These are phyloP conservation scores for Beauveria varroae DNA, from an alignment of 2,329 filamentous ascomycete species.

Conservation along the genomic window DNA sequence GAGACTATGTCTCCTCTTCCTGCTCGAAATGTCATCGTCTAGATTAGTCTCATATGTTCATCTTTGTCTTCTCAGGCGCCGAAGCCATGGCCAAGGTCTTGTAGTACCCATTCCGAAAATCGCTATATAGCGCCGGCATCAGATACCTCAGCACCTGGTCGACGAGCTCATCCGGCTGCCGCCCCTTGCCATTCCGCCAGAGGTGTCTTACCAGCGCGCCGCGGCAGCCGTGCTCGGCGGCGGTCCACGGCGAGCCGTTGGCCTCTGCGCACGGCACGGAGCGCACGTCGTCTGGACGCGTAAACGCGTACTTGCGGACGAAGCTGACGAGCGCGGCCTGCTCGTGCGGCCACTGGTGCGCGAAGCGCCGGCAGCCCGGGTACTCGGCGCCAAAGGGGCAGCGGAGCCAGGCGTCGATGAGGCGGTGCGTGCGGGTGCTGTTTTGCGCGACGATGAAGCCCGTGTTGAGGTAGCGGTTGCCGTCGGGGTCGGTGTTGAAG, in stretches of 20 bases:
- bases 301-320: background rate
- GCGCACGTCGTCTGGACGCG: background rate
- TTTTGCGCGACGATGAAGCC: conserved; percentile 35
- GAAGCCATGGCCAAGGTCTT: background rate
- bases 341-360: conserved; percentile 2
- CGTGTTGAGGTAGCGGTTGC: conserved; percentile 30
- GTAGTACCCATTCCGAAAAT: background rate
- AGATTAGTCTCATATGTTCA: background rate
- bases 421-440: conserved; percentile 13
- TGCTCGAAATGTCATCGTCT: background rate
- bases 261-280: conserved; percentile 3
- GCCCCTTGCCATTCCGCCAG: background rate
- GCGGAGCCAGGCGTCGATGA: conserved; percentile 11
- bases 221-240: background rate
- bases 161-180: background rate
- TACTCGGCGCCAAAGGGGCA: background rate
- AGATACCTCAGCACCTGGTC: background rate
- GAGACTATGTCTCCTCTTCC: too few relatives aligned
- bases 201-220: background rate
- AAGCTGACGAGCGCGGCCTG: conserved; percentile 5
- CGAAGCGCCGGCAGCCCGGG: background rate
- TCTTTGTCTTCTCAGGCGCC: background rate
- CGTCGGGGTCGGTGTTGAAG: conserved; percentile 30
- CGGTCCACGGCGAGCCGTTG: background rate
- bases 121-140: background rate